Evolutionary conservation across 2,329 filamentous ascomycete genomes (phyloP), one percentile per base, ranked within the genome.

Genomic region (Didymella lethalis): DNA sequence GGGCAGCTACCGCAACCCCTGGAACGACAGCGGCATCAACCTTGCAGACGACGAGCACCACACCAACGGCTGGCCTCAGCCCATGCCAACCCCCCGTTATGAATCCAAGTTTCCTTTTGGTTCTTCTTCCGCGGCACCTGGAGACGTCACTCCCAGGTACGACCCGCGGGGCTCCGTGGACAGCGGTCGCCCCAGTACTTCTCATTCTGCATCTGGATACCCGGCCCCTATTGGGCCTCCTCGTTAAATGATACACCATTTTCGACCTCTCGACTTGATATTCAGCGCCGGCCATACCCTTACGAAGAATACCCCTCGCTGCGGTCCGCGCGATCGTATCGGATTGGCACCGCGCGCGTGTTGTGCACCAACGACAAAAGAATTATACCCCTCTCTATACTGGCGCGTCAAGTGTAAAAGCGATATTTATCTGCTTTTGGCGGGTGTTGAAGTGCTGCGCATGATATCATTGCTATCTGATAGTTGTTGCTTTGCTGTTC

Each of bases 201-300:
- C 92, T 83, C 91, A 96, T 89, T 96, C 92, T 85, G 91, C 90
- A 90, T 94, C 92, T 88, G 92, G 92, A 92, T 95, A 95, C 91
- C 91, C 92, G 85, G 92, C 88, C 84, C 91, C 90, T 69, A 90
- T 93, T 85, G 91, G 91, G 85, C 90, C 91, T 86, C 92, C 90
- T 84, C 91, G 91, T 90, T 94, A 90, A 88, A 73, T 71, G 70
- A 75, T 75, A 76, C 67, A 74, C 70, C 67, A 70, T 69, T 73
- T 72, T 65, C 69, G 64, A 70, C 62, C 62, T 50, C 50, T 59
- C 56, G 66, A 65, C 65, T 65, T 68, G 64, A 66, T 69, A 69
- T 67, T 67, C 68, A 74, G 66, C 70, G 72, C 70, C 70, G 68
- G 67, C 65, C 50, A 54, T 54, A 59, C 68, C 74, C 66, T 68